These are phyloP conservation scores for Porcisia deanei DNA, from an alignment of 208 protist genomes.

Conservation along the genomic window DNA sequence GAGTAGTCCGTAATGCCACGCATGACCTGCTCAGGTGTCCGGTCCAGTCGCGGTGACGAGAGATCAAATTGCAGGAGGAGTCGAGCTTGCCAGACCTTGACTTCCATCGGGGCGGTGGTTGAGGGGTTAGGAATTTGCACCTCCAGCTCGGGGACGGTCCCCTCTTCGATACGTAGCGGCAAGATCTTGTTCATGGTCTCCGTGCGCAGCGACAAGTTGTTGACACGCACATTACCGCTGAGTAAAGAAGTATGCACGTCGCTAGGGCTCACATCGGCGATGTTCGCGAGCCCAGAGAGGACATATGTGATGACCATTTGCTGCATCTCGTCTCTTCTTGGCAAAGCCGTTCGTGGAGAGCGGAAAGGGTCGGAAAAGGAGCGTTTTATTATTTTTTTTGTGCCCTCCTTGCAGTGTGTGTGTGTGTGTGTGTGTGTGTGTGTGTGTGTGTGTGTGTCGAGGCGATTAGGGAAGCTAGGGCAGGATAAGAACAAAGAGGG, in stretches of 20 bases:
- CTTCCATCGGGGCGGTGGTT: slow-evolving; percentile 43
- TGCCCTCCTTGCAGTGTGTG: too few relatives aligned
- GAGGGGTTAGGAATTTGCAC: slow-evolving; percentile 74
- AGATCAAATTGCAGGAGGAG: slow-evolving; percentile 47
- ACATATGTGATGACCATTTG: slow-evolving; percentile 75
- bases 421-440: slow-evolving; percentile 10
- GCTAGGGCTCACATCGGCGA: slow-evolving; percentile 66
- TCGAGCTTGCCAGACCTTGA: slow-evolving; percentile 29
- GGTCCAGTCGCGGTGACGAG: slow-evolving; percentile 21
- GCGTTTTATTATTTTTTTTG: too few relatives aligned
- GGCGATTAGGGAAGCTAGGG: neutral
- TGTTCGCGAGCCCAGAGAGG: slow-evolving; percentile 53
- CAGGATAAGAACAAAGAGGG: neutral
- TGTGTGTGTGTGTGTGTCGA: neutral
- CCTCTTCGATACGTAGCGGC: slow-evolving; percentile 60
- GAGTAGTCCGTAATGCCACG: slow-evolving; percentile 46
- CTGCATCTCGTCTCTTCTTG: slow-evolving; percentile 42
- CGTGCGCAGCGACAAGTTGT: slow-evolving; percentile 51
- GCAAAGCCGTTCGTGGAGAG: neutral
- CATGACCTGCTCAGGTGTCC: slow-evolving; percentile 51
- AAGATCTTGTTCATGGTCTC: slow-evolving; percentile 60
- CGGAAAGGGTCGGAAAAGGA: neutral
- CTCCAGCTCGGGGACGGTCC: slow-evolving; percentile 45
- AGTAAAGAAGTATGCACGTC: slow-evolving; percentile 73
- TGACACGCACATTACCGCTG: slow-evolving; percentile 46